Conservation (phyloP, 805 yeast genomes). For the Wickerhamiella sergipiensis region DNA sequence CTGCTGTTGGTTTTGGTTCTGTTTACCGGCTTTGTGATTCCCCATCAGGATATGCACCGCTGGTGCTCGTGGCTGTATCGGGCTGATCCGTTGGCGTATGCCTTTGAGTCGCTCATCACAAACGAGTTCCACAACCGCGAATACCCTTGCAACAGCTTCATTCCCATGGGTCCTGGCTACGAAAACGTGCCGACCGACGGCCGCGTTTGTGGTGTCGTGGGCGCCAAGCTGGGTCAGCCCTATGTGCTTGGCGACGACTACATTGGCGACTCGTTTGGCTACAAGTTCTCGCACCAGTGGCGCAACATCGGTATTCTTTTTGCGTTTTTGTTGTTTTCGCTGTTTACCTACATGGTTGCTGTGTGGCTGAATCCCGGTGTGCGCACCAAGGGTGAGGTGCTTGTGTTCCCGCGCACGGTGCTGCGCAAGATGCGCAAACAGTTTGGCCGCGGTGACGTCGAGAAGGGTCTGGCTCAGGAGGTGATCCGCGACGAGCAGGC, state of each 20-base stretch:
- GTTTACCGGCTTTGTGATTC: constrained; percentile 54
- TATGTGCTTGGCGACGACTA: constrained; percentile 49
- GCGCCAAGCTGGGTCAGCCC: constrained; percentile 41
- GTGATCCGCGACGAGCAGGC: constrained; percentile 20
- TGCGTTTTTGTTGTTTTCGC: constrained; percentile 35
- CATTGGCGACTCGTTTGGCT: constrained; percentile 34
- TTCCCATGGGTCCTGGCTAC: constrained; percentile 51
- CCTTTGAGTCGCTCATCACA: constrained; percentile 49
- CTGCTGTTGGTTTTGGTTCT: constrained; percentile 35
- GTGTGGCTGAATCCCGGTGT: constrained; percentile 21
- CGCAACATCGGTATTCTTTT: constrained; percentile 60
- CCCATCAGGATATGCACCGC: constrained; percentile 45
- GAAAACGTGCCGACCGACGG: constrained; percentile 25
- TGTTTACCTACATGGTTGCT: constrained; percentile 24
- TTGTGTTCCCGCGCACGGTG: constrained; percentile 16
- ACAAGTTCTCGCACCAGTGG: constrained; percentile 53
- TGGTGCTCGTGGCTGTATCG: constrained; percentile 62
- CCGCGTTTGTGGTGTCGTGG: constrained; percentile 47
- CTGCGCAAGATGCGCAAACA: constrained; percentile 7
- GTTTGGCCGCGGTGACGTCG: constrained; percentile 10
- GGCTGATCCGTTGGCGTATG: constrained; percentile 42
- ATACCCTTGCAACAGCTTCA: constrained; percentile 39
- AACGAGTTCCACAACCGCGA: constrained; percentile 49
- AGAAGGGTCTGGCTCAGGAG: background rate
- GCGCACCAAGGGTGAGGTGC: constrained; percentile 24